Evolutionary conservation across 1,284 basidiomycete genomes (phyloP).

Genomic region (Mycena citricolor): DNA sequence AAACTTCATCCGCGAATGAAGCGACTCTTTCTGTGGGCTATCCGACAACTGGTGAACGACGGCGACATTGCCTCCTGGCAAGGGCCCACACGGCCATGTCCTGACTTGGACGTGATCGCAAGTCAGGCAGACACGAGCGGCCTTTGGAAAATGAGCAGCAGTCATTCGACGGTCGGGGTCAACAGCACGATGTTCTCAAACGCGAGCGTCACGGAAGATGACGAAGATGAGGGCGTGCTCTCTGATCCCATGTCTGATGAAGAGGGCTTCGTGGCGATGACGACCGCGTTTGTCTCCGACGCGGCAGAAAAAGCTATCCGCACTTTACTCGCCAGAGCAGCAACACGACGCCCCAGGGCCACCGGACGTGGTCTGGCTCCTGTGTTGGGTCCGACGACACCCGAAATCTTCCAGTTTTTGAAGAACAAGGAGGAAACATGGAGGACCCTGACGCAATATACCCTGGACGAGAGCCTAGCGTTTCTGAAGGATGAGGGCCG

Average conservation of each 20-base stretch:
- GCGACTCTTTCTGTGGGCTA: conserved; percentile 59
- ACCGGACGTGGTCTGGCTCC: too few relatives aligned
- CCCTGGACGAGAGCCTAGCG: conserved; percentile 57
- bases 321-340: conserved; percentile 30
- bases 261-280: conserved; percentile 64
- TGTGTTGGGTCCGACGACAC: conserved; percentile 44
- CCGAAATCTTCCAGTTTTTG: conserved; percentile 48
- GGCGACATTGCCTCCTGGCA: conserved; percentile 70
- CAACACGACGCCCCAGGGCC: conserved; percentile 11
- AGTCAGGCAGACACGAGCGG: conserved; percentile 9
- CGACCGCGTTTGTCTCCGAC: conserved; percentile 46
- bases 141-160: conserved; percentile 45
- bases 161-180: conserved; percentile 26
- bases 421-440: conserved; percentile 60
- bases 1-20: conserved; percentile 50
- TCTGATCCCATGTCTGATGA: conserved; percentile 62
- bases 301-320: conserved; percentile 48
- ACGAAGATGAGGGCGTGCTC: conserved; percentile 43
- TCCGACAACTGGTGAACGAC: conserved; percentile 62
- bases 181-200: conserved; percentile 31
- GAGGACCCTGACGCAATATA: conserved; percentile 61
- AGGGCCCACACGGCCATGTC: conserved; percentile 43
- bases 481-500: conserved; percentile 43
- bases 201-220: conserved; percentile 28
- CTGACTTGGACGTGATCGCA: conserved; percentile 19